Evolutionary conservation across 495 filamentous ascomycete genomes (phyloP), one percentile per base, ranked within the genome.

Genomic region (Talaromyces liani): DNA sequence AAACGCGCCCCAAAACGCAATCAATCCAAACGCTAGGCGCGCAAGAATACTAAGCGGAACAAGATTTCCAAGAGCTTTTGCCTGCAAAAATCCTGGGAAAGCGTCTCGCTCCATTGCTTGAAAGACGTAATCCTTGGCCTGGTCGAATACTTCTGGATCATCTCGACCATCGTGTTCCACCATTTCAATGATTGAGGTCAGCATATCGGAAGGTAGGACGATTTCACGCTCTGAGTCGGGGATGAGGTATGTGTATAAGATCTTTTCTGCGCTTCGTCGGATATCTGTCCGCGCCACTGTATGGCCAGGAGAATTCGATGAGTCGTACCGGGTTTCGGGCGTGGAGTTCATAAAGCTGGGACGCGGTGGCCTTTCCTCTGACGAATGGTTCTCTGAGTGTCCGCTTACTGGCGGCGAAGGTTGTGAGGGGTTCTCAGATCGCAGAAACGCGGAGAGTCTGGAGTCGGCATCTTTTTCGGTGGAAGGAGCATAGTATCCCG

Each of bases 21-120:
- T 76, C 53, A 98, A 79, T n/a, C 93, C 94, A 67, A 97, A 72
- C 22, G 92, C 88, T 47, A 97, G 75, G 20, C 94, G 85, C 65
- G 92, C 78, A 70, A 97, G 86, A 53, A 91, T 84, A 31, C 90
- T 94, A 20, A 93, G 82, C 4, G 93, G 94, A 22, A 98, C 91
- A 1, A 98, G 79, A 70, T 98, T 98, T 47, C 95, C 95, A 14
- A 98, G 82, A 6, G 93, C 94, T 78, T 97, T 97, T 69, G 90
- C 88, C 68, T 91, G 87, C 65, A 98, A 84, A 80, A 98, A 98
- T 24, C 93, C 93, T 4, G 94, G 94, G 75, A 97, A 98, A 14
- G 94, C 94, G 76, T 98, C 94, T 49, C 95, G 87, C 75, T 99
- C 94, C 95, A 99, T 99, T 3, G 94, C 94, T 71, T 98, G 95